phyloP scores from a whole-genome alignment of 139 green algal species.

The Mesotaenium endlicherianum region DNA sequence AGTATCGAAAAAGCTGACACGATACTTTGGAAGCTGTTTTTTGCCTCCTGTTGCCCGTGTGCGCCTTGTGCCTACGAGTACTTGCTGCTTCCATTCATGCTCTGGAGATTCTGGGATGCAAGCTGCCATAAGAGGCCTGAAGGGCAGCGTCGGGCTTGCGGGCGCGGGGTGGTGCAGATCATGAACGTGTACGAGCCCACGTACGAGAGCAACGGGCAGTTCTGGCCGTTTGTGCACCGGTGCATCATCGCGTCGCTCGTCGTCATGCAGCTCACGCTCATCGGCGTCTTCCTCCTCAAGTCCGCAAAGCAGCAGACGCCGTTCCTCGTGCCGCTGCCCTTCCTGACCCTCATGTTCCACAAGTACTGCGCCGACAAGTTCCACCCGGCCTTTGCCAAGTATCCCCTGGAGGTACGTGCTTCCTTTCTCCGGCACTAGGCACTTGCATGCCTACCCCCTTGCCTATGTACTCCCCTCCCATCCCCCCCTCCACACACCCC shows the following conservation, averaged over 20 bases:
- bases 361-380: slow-evolving; percentile 16
- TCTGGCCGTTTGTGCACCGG: slow-evolving; percentile 29
- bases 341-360: slow-evolving; percentile 23
- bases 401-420: slow-evolving; percentile 8
- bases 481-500: background rate
- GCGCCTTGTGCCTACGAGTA: no score
- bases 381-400: slow-evolving; percentile 3
- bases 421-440: no score
- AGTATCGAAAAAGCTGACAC: no score
- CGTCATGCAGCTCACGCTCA: slow-evolving; percentile 39
- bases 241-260: slow-evolving; percentile 22
- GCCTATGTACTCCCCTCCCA: background rate
- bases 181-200: slow-evolving; percentile 29
- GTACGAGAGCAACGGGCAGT: slow-evolving; percentile 38
- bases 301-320: slow-evolving; percentile 1
- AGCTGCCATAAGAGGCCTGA: no score
- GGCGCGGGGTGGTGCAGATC: background rate
- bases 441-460: no score
- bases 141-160: background rate
- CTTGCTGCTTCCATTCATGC: no score
- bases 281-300: slow-evolving; percentile 27
- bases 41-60: no score
- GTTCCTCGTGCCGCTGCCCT: slow-evolving; percentile 24
- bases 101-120: no score
- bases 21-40: no score